phyloP scores from a whole-genome alignment of 768 basidiomycete species.

The Austroboletus festivus region DNA sequence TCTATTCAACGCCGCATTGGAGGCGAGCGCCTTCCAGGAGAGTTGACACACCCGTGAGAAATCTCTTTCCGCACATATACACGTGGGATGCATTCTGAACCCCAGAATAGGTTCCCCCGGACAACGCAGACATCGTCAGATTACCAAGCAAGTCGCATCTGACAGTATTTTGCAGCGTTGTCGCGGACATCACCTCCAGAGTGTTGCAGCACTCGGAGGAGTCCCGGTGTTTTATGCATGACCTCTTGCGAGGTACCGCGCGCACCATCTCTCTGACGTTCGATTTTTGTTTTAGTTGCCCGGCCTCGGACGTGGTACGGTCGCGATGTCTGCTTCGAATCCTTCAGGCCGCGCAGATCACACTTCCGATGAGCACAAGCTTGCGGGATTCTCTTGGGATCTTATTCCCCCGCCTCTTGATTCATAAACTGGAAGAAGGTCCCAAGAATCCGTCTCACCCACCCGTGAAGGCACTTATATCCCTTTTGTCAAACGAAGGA shows the following conservation, averaged over 20 bases:
- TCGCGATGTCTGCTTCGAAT: constrained; percentile 41
- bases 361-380: constrained; percentile 22
- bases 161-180: constrained; percentile 44
- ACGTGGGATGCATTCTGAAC: constrained; percentile 11
- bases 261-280: constrained; percentile 41
- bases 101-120: constrained; percentile 31
- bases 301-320: constrained; percentile 32
- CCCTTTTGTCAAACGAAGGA: constrained; percentile 25
- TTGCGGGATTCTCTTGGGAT: constrained; percentile 32
- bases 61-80: background rate
- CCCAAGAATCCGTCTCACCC: constrained; percentile 26
- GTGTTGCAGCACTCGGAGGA: constrained; percentile 41
- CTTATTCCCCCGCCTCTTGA: constrained; percentile 24
- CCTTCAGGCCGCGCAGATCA: constrained; percentile 30
- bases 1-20: constrained; percentile 40
- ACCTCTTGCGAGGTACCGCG: constrained; percentile 42
- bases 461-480: constrained; percentile 12
- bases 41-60: constrained; percentile 34
- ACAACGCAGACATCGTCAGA: constrained; percentile 34
- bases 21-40: constrained; percentile 30
- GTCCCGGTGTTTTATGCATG: constrained; percentile 48
- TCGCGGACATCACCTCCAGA: constrained; percentile 43
- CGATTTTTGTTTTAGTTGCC: constrained; percentile 41
- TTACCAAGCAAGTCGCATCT: constrained; percentile 41
- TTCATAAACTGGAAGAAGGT: constrained; percentile 43